Evolutionary conservation across 257 asterid species (phyloP).

Genomic region (Rubia yunnanensis): DNA sequence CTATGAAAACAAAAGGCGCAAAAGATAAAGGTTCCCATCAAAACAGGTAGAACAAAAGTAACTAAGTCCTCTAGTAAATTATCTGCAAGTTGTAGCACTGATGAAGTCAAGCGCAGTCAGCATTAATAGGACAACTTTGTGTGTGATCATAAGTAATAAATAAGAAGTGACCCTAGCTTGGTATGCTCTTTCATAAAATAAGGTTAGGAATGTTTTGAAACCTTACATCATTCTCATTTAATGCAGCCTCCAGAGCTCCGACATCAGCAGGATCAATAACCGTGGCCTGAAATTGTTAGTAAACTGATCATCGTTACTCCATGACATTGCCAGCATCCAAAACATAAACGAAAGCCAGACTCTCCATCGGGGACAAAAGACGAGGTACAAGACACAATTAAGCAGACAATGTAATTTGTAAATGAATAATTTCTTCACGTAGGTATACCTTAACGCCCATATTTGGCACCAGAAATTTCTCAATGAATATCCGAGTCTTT

Average conservation of each 20-base stretch:
- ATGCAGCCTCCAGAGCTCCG: conserved; percentile 68
- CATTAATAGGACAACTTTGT: neutral
- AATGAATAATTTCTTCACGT: no score
- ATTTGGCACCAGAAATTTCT: conserved; percentile 64
- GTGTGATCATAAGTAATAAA: neutral
- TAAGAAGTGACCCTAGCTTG: neutral
- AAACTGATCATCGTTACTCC: neutral
- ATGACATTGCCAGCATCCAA: neutral
- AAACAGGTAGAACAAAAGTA: neutral
- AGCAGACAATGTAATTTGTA: neutral
- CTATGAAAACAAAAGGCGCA: neutral
- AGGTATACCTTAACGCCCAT: conserved; percentile 71
- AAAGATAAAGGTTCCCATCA: neutral
- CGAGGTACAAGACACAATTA: neutral
- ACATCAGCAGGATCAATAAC: conserved; percentile 92
- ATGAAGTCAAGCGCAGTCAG: neutral
- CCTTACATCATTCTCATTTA: conserved; percentile 56
- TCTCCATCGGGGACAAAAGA: neutral
- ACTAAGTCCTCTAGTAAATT: neutral
- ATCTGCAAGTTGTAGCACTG: neutral
- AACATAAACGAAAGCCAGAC: no score
- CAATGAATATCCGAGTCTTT: conserved; percentile 78
- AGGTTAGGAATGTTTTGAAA: neutral
- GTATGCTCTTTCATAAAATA: neutral
- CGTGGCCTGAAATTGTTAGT: conserved; percentile 50